Conservation (phyloP, 352 stramenopile genomes). For the Globisporangium ultimum region DNA sequence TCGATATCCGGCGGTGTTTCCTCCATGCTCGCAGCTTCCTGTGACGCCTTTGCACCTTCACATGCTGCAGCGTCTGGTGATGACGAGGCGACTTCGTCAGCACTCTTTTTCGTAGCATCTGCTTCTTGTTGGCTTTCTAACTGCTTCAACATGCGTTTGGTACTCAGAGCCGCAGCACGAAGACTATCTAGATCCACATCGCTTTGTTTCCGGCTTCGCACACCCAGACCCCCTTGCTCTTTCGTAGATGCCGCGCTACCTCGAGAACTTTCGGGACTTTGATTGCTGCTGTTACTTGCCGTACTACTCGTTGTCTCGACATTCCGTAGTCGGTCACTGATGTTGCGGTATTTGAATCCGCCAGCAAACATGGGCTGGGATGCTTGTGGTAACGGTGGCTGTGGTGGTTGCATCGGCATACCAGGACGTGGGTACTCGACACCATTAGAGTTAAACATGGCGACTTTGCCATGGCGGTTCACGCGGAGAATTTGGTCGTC, state of each 20-base stretch:
- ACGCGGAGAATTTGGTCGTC: conserved; percentile 74
- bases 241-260: no score
- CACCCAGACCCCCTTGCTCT: no score
- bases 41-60: not conserved
- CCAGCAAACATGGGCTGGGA: conserved; percentile 8
- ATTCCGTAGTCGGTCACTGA: conserved; percentile 1
- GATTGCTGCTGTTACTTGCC: conserved; percentile 4
- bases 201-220: not conserved
- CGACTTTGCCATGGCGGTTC: conserved; percentile 56
- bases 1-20: conserved; percentile 24
- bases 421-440: conserved; percentile 1
- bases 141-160: conserved; percentile 30
- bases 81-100: not conserved
- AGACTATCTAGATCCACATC: conserved; percentile 62
- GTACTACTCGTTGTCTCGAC: not conserved
- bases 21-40: not conserved
- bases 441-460: conserved; percentile 37
- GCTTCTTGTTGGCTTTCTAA: not conserved
- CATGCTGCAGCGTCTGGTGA: not conserved
- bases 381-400: conserved; percentile 13
- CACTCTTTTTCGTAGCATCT: conserved; percentile 2
- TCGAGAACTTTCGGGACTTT: not conserved
- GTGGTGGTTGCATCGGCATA: conserved; percentile 1
- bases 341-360: conserved; percentile 44
- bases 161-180: conserved; percentile 57